Base-by-base conservation (phyloP, 169 alveolate genomes). In the Cryptosporidium tyzzeri region DNA sequence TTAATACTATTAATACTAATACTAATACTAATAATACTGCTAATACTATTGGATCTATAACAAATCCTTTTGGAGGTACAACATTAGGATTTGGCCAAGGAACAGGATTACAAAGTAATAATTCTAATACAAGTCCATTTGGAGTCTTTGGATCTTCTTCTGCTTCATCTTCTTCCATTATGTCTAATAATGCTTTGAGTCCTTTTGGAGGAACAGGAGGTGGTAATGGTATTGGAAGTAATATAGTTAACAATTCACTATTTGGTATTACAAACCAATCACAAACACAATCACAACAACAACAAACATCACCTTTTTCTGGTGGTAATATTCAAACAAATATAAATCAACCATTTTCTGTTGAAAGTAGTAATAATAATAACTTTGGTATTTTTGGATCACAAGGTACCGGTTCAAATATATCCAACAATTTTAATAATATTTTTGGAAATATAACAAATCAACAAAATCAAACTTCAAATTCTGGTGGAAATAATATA, bases 21-120 rank as follows among this genome's bases (percentile, higher is more conserved):
- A 10, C 37, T 7, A 33, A 44, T 37, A 31, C 55, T 7, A 10
- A 33, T 7, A 33, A 44, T 37, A 31, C 55, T 7, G 0, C n/a
- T 7, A 35, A 16, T 35, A 69, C 50, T 8, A 10, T 10, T 21
- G 55, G n/a, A 23, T 69, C 80, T 6, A 69, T 41, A 10, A 12
- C 33, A n/a, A 69, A 23, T 16, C 62, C 37, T 18, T 71, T 71
- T 48, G 85, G 85, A 44, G 26, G 65, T 18, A 14, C 48, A 16
- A 71, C 45, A 12, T 7, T 31, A 35, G 39, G 39, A n/a, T 29
- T 44, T 65, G 18, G 48, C n/a, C 55, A 48, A 48, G 55, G 55
- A 48, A 14, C 55, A 48, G 55, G 5, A 48, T 48, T 48, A 48
- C 23, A 21, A 48, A 9, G 23, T 21, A 61, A 3, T 61, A 21